These are phyloP conservation scores for Silybum marianum DNA, from an alignment of 129 eudicot species.

Conservation along the genomic window DNA sequence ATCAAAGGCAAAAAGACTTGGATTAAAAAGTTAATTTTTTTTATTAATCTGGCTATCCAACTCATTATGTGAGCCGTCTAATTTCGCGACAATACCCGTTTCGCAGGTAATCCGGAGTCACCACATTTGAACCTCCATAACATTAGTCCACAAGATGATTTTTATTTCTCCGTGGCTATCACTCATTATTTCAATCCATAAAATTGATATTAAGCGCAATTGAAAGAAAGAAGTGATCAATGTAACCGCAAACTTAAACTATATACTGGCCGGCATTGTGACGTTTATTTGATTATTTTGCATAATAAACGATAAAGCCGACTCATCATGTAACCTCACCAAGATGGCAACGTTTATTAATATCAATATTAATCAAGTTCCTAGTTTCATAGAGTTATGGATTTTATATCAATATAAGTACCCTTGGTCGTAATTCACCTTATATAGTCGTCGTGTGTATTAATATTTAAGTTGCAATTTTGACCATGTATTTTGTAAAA, in stretches of 20 bases:
- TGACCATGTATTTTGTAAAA: slow-evolving; percentile 2
- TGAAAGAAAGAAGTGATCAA: no score
- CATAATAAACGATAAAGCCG: slow-evolving; percentile 1
- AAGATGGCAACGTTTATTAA: slow-evolving; percentile 23
- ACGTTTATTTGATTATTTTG: slow-evolving; percentile 22
- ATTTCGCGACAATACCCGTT: no score
- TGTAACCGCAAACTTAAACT: background rate
- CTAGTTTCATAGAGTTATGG: background rate
- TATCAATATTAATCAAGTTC: background rate
- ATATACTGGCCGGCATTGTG: slow-evolving; percentile 15
- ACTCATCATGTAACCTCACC: slow-evolving; percentile 28
- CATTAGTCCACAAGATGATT: no score
- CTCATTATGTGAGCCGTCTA: no score
- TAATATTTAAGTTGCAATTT: background rate
- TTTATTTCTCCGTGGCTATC: no score
- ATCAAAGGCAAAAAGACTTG: no score
- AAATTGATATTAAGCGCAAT: no score
- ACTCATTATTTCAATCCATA: no score
- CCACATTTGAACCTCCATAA: no score
- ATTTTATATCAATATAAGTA: slow-evolving; percentile 18
- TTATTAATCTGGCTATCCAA: no score
- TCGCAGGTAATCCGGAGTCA: no score
- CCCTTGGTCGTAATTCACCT: slow-evolving; percentile 21
- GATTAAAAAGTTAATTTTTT: no score
- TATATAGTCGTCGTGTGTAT: background rate